Conservation (phyloP, 208 protist genomes). For the Trypanosoma caninum region DNA sequence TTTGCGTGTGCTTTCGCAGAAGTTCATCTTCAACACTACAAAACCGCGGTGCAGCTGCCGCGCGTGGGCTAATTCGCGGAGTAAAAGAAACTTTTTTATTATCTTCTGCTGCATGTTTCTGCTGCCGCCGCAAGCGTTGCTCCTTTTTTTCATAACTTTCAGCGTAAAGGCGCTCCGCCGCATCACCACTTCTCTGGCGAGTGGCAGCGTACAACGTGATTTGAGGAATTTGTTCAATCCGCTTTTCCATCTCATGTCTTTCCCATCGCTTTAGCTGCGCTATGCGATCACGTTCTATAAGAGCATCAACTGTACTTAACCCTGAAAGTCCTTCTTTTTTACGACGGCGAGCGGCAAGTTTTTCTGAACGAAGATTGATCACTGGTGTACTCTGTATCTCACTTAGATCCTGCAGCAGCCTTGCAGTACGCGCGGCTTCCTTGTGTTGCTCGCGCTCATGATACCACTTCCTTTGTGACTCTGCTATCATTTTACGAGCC, state of each 20-base stretch:
- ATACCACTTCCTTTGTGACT: slow-evolving; percentile 15
- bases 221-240: slow-evolving; percentile 6
- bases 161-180: slow-evolving; percentile 49
- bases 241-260: slow-evolving; percentile 14
- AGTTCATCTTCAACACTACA: slow-evolving; percentile 30
- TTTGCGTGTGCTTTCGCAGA: slow-evolving; percentile 28
- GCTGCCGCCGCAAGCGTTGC: slow-evolving; percentile 39
- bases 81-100: slow-evolving; percentile 25
- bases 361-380: slow-evolving; percentile 46
- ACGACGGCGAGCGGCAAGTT: slow-evolving; percentile 35
- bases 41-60: slow-evolving; percentile 23
- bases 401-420: slow-evolving; percentile 20
- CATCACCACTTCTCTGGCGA: slow-evolving; percentile 38
- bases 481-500: slow-evolving; percentile 19
- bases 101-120: slow-evolving; percentile 15
- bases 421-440: slow-evolving; percentile 12
- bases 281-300: slow-evolving; percentile 30
- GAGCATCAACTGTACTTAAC: slow-evolving; percentile 20
- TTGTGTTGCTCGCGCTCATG: slow-evolving; percentile 24
- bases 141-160: slow-evolving; percentile 37
- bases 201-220: slow-evolving; percentile 62
- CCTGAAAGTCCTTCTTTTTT: slow-evolving; percentile 30
- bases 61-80: slow-evolving; percentile 47
- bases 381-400: slow-evolving; percentile 27
- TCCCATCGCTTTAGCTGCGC: slow-evolving; percentile 27